Conservation (phyloP, 495 filamentous ascomycete species). For the Aspergillus bridgeri region DNA sequence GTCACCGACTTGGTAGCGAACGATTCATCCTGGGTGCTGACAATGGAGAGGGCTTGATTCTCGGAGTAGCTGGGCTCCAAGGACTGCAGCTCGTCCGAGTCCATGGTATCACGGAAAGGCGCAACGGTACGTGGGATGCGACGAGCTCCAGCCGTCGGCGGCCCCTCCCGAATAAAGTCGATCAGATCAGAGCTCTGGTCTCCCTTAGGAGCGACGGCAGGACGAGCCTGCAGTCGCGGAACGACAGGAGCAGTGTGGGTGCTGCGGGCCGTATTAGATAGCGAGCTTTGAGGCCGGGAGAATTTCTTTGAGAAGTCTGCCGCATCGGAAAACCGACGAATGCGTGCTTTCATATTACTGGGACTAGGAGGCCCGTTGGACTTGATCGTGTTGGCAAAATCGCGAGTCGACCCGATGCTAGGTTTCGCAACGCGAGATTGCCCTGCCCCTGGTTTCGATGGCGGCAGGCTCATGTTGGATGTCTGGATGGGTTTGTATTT, state of each 20-base stretch:
- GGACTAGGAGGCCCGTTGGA: constrained; percentile 39
- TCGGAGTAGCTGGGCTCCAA: constrained; percentile 31
- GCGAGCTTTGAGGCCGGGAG: constrained; percentile 13
- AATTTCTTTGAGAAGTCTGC: constrained; percentile 19
- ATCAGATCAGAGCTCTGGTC: constrained; percentile 80
- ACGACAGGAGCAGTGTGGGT: constrained; percentile 17
- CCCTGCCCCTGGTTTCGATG: constrained; percentile 27
- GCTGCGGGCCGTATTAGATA: not conserved
- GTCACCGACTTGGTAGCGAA: constrained; percentile 43
- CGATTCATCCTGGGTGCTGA: constrained; percentile 44
- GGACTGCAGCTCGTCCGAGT: constrained; percentile 68
- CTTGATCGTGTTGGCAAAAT: constrained; percentile 84
- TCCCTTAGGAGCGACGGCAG: constrained; percentile 56
- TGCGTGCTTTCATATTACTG: constrained; percentile 2
- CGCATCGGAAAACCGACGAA: constrained; percentile 19
- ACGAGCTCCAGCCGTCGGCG: constrained; percentile 54
- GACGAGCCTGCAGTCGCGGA: constrained; percentile 64
- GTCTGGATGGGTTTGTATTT: constrained; percentile 31
- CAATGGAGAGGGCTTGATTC: constrained; percentile 31
- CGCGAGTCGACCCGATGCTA: constrained; percentile 60
- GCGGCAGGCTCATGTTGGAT: constrained; percentile 23
- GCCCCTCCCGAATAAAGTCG: constrained; percentile 87
- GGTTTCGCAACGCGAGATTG: constrained; percentile 67
- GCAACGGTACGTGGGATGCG: constrained; percentile 81
- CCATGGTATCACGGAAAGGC: constrained; percentile 79